Conservation (phyloP, 768 basidiomycete genomes). For the Melanogaster broomeanus region DNA sequence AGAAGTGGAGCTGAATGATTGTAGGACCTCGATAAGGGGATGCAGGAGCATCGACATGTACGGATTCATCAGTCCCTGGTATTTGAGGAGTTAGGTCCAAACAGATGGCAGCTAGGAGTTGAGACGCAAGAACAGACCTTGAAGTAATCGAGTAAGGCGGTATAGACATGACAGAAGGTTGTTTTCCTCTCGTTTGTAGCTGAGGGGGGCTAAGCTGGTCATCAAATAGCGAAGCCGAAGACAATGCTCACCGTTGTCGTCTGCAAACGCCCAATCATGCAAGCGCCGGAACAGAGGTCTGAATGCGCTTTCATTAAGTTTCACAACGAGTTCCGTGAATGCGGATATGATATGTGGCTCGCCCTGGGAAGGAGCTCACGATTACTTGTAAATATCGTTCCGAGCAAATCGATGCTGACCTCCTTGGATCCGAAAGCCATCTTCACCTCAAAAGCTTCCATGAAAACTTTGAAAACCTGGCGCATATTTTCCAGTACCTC, state of each 20-base stretch:
- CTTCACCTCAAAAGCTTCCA: conserved; percentile 70
- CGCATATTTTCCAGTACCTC: conserved; percentile 69
- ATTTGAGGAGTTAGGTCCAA: background rate
- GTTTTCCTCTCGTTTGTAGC: conserved; percentile 51
- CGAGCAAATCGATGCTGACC: conserved; percentile 20
- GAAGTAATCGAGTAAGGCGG: conserved; percentile 80
- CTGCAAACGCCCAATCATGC: conserved; percentile 92
- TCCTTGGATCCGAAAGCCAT: conserved; percentile 26
- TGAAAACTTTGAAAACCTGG: conserved; percentile 72
- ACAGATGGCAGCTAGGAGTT: background rate
- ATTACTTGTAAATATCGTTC: background rate
- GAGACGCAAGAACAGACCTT: conserved; percentile 52
- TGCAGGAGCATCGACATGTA: conserved; percentile 81
- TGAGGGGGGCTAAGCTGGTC: conserved; percentile 1
- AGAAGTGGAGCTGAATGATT: conserved; percentile 41
- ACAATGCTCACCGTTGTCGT: conserved; percentile 43
- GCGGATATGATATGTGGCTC: conserved; percentile 59
- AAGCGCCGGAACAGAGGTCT: conserved; percentile 86
- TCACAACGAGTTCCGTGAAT: conserved; percentile 88
- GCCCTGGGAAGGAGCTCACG: conserved; percentile 38
- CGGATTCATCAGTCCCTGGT: conserved; percentile 82
- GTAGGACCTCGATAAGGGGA: conserved; percentile 65
- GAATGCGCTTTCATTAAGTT: conserved; percentile 91
- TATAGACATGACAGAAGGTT: conserved; percentile 76
- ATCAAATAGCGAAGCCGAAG: background rate